These are phyloP conservation scores for Gelatoporia subvermispora DNA, from an alignment of 768 basidiomycete species.

Conservation along the genomic window DNA sequence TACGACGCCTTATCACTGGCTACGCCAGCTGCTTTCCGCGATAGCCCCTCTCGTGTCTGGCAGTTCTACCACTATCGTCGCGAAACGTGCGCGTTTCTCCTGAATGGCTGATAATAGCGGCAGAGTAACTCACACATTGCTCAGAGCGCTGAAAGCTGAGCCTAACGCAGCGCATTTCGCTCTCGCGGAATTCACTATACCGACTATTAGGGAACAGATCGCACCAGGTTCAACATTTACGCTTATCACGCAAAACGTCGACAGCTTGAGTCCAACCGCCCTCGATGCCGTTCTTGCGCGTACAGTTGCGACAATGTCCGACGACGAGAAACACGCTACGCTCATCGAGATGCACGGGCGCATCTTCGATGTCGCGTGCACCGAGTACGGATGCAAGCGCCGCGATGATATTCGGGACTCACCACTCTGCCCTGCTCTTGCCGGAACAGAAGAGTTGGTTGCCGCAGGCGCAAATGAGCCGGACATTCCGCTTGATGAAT, in stretches of 20 bases:
- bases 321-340: slow-evolving; percentile 3
- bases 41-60: slow-evolving; percentile 48
- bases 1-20: slow-evolving; percentile 45
- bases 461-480: slow-evolving; percentile 6
- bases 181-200: slow-evolving; percentile 41
- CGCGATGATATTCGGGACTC: slow-evolving; percentile 29
- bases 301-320: neutral
- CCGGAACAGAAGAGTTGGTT: slow-evolving; percentile 19
- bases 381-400: slow-evolving; percentile 31
- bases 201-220: slow-evolving; percentile 29
- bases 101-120: neutral
- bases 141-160: slow-evolving; percentile 40
- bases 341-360: slow-evolving; percentile 58
- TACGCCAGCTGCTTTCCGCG: slow-evolving; percentile 43
- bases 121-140: neutral
- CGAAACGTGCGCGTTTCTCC: slow-evolving; percentile 28
- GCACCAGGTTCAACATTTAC: slow-evolving; percentile 41
- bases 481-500: slow-evolving; percentile 17
- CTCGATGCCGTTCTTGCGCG: slow-evolving; percentile 15
- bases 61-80: slow-evolving; percentile 60
- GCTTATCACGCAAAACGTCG: slow-evolving; percentile 57
- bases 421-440: slow-evolving; percentile 14
- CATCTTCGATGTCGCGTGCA: slow-evolving; percentile 47
- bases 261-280: slow-evolving; percentile 42
- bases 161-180: slow-evolving; percentile 58